Percentiles rank a stretch among this genome's conserved stretches.
Conservation (phyloP, 257 asterid genomes). For the Scutellaria baicalensis region DNA sequence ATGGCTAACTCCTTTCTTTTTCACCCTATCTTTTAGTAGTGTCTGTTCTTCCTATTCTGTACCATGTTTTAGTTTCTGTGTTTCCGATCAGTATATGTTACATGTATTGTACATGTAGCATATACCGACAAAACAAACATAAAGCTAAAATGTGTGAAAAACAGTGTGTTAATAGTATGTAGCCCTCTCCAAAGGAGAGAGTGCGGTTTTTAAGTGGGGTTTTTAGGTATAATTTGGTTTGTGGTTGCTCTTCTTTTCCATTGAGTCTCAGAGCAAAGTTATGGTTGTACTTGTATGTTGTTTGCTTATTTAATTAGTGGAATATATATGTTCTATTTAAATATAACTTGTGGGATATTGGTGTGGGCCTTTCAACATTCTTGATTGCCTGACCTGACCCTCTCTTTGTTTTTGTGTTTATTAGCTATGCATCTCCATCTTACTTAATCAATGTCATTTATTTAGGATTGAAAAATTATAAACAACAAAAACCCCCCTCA, state of each 20-base stretch:
- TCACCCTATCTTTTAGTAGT: constrained; percentile 3
- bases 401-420: background rate
- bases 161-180: constrained; percentile 8
- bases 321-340: constrained; percentile 1
- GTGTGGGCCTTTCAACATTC: constrained; percentile 7
- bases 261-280: background rate
- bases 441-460: too few relatives aligned
- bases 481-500: too few relatives aligned
- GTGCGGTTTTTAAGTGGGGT: constrained; percentile 45
- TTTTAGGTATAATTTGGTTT: constrained; percentile 19
- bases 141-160: background rate
- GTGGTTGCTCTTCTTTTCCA: constrained; percentile 3
- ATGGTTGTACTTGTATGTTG: constrained; percentile 21
- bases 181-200: constrained; percentile 99
- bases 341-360: background rate
- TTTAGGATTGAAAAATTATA: background rate
- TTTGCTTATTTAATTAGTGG: constrained; percentile 11
- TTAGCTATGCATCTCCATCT: background rate
- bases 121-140: background rate
- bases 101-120: background rate
- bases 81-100: background rate
- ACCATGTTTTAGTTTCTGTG: too few relatives aligned
- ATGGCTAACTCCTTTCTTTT: constrained; percentile 20
- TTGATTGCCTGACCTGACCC: background rate
- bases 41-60: background rate